A percentile compares a stretch with the other conserved stretches of the same genome.
Conservation (phyloP, 805 yeast genomes). For the Zygosaccharomyces siamensis region DNA sequence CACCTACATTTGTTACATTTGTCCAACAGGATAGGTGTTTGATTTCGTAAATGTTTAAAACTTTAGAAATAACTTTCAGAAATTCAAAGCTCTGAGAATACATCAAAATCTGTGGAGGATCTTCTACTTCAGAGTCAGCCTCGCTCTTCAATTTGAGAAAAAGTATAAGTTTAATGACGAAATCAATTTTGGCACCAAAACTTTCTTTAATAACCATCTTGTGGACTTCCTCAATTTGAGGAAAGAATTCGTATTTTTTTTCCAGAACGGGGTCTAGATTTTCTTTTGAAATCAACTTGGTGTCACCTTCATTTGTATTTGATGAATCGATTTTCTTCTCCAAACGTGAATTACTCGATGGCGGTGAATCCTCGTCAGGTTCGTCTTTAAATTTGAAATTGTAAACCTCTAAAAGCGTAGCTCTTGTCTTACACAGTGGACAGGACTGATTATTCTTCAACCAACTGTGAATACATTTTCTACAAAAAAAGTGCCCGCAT, state of each 20-base stretch:
- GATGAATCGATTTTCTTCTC: background rate
- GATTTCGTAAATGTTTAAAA: slow-evolving; percentile 57
- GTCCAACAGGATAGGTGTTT: slow-evolving; percentile 38
- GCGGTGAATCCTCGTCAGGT: slow-evolving; percentile 1
- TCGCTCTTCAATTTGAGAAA: slow-evolving; percentile 54
- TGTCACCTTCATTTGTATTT: background rate
- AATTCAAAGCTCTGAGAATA: slow-evolving; percentile 89
- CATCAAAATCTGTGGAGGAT: slow-evolving; percentile 67
- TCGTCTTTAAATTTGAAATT: slow-evolving; percentile 50
- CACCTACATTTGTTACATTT: slow-evolving; percentile 40
- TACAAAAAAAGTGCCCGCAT: slow-evolving; percentile 92
- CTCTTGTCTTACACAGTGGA: slow-evolving; percentile 70
- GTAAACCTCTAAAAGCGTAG: slow-evolving; percentile 53
- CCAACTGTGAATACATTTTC: slow-evolving; percentile 78
- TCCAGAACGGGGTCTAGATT: slow-evolving; percentile 12
- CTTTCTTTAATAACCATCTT: slow-evolving; percentile 41
- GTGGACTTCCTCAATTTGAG: slow-evolving; percentile 42
- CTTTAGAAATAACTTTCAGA: slow-evolving; percentile 58
- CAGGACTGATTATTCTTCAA: slow-evolving; percentile 51
- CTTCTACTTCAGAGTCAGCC: slow-evolving; percentile 20
- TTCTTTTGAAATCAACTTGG: background rate
- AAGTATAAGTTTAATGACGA: slow-evolving; percentile 65
- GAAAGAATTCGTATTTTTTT: slow-evolving; percentile 23
- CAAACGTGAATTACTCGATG: slow-evolving; percentile 3
- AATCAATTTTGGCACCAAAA: slow-evolving; percentile 85